Evolutionary conservation across 768 basidiomycete species (phyloP), one percentile per base, ranked within the genome.

Genomic region (Postia placenta): DNA sequence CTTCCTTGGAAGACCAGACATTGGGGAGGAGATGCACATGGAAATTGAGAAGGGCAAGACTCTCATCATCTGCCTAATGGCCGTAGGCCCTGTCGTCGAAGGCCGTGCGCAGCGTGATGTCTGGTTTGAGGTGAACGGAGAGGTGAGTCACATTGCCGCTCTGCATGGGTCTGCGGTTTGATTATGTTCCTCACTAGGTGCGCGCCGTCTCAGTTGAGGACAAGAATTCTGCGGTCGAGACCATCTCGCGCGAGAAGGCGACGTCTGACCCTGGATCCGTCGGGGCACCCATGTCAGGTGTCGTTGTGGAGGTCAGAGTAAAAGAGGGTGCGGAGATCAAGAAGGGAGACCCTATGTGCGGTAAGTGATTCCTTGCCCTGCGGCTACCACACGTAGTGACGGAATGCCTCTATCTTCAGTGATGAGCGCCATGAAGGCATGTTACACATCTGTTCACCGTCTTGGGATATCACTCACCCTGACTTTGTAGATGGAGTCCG

Each of bases 121-220:
- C 51, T 96, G 95, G 89, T 95, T 97, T 64, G 95, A 98, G 74
- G 88, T 95, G 51, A 95, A 95, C 60, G 93, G 93, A 69, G 92
- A 95, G 76, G 89, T 88, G 62, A 62, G 70, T 50, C 43, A 44
- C 22, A 23, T n/a, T n/a, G 33, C 33, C 33, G n/a, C n/a, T n/a
- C 20, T 22, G 38, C 38, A 46, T 46, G 42, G 24, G 25, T 27
- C 49, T 37, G 38, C 20, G 3, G n/a, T n/a, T 5, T n/a, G 22
- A 23, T 43, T 27, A 22, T 11, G 20, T 22, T 19, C 36, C 44
- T 5, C 40, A 23, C 35, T 49, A 94, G 89, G 80, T 93, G 57
- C 93, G 96, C 57, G 93, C 96, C 17, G 92, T 98, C 37, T 74
- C 91, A 45, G 89, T 99, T 38, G 92, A 96, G 63, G 96, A 99